These are phyloP conservation scores for Candida gigantensis DNA, from an alignment of 1,139 yeast species.

Conservation along the genomic window DNA sequence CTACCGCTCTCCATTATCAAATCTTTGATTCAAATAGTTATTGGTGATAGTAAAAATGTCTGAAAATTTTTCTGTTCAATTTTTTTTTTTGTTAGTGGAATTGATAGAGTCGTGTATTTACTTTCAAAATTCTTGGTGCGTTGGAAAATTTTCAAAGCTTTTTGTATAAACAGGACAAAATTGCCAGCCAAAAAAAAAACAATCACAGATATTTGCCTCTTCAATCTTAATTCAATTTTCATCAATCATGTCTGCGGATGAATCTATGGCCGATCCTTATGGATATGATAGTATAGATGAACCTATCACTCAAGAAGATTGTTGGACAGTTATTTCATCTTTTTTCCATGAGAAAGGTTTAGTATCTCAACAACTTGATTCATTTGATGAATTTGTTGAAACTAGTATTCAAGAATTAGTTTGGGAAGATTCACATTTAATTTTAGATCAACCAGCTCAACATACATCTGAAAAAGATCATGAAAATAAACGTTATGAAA, in stretches of 20 bases:
- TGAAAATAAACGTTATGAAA: conserved; percentile 88
- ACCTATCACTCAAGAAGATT: conserved; percentile 94
- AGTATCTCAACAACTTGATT: conserved; percentile 96
- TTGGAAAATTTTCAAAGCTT: too few species aligned
- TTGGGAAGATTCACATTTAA: conserved; percentile 91
- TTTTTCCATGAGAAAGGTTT: conserved; percentile 96
- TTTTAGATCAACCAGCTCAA: conserved; percentile 97
- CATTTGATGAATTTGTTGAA: conserved; percentile 97
- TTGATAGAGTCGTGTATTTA: not conserved
- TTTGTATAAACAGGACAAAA: too few species aligned
- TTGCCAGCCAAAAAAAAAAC: conserved; percentile 1
- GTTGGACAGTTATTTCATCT: conserved; percentile 97
- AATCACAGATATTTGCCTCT: not conserved
- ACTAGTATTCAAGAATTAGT: conserved; percentile 95
- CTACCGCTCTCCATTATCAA: conserved; percentile 10
- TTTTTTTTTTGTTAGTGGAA: not conserved
- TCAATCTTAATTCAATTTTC: not conserved
- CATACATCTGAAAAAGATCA: conserved; percentile 90
- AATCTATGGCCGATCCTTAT: conserved; percentile 52
- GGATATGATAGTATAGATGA: conserved; percentile 60
- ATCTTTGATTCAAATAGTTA: too few species aligned
- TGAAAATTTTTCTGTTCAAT: not conserved
- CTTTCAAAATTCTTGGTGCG: too few species aligned
- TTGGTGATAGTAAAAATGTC: not conserved
- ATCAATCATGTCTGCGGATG: conserved; percentile 16